Percentiles rank a stretch among this genome's conserved stretches.
Conservation (phyloP, 495 filamentous ascomycete genomes). For the Aspergillus incahuasiensis region DNA sequence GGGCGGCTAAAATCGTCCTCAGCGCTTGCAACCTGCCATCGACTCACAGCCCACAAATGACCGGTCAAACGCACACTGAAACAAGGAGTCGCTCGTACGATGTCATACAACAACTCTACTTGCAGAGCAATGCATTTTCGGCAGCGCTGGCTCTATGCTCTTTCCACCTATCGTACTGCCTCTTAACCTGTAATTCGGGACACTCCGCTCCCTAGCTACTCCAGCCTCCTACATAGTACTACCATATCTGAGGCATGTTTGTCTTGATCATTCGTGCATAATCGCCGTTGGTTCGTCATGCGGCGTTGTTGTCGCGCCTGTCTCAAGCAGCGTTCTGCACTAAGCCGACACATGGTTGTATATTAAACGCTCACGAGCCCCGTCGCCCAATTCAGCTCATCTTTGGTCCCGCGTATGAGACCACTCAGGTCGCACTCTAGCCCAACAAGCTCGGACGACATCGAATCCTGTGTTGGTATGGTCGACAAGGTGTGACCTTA, state of each 20-base stretch:
- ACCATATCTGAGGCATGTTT: background rate
- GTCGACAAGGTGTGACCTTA: background rate
- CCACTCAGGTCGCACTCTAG: background rate
- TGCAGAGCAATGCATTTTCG: constrained; percentile 1
- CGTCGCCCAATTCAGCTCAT: background rate
- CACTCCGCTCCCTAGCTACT: background rate
- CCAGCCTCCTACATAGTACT: background rate
- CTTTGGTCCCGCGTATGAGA: background rate
- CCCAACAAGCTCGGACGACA: constrained; percentile 1
- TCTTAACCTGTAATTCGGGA: background rate
- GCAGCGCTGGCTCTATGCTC: background rate
- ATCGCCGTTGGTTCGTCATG: constrained; percentile 8
- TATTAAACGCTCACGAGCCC: constrained; percentile 6
- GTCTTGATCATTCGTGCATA: constrained; percentile 2
- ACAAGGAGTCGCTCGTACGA: background rate
- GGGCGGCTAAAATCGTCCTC: constrained; percentile 11
- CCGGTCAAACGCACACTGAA: background rate
- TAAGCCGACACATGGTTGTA: constrained; percentile 2
- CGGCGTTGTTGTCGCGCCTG: background rate
- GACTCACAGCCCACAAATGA: constrained; percentile 1
- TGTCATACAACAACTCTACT: constrained; percentile 12
- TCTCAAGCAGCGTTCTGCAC: background rate
- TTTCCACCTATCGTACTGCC: background rate
- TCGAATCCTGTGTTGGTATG: constrained; percentile 1
- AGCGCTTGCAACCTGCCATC: constrained; percentile 9